A percentile compares a stretch with the other conserved stretches of the same genome.
Conservation (phyloP, 139 green algal species). For the Chlamydomonas eustigma region DNA sequence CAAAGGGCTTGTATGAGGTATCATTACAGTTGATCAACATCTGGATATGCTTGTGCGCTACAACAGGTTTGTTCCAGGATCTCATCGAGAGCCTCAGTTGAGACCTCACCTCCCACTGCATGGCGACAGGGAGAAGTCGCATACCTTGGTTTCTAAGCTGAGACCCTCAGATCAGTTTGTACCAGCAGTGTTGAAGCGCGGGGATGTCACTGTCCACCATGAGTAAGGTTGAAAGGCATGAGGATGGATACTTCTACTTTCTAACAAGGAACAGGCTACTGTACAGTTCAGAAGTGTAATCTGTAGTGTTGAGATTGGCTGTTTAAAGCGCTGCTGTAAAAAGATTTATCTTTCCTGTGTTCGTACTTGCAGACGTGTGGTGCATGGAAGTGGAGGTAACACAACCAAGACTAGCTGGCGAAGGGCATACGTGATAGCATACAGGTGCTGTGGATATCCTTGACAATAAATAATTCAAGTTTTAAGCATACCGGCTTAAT, state of each 20-base stretch:
- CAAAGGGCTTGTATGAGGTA: background rate
- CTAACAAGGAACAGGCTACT: no score
- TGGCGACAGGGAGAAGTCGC: slow-evolving; percentile 7
- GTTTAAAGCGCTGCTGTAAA: no score
- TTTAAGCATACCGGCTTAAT: background rate
- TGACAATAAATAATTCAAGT: background rate
- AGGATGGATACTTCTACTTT: no score
- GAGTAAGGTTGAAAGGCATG: no score
- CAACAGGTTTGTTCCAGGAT: slow-evolving; percentile 14
- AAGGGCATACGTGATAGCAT: slow-evolving; percentile 11
- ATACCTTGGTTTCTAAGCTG: slow-evolving; percentile 6
- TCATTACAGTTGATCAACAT: background rate
- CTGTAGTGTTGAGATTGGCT: no score
- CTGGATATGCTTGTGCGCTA: background rate
- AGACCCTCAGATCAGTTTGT: background rate
- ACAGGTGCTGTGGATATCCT: slow-evolving; percentile 3
- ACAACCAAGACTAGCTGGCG: slow-evolving; percentile 1
- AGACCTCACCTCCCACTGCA: slow-evolving; percentile 8
- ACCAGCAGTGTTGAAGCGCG: background rate
- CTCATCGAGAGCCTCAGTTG: slow-evolving; percentile 1
- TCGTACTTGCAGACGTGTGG: slow-evolving; percentile 10
- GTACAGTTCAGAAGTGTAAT: no score
- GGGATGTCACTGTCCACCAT: slow-evolving; percentile 13
- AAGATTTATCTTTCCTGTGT: no score
- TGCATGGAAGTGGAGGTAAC: slow-evolving; percentile 16